phyloP scores from a whole-genome alignment of 371 early-diverging fungal genomes.

The Mucor lusitanicus region DNA sequence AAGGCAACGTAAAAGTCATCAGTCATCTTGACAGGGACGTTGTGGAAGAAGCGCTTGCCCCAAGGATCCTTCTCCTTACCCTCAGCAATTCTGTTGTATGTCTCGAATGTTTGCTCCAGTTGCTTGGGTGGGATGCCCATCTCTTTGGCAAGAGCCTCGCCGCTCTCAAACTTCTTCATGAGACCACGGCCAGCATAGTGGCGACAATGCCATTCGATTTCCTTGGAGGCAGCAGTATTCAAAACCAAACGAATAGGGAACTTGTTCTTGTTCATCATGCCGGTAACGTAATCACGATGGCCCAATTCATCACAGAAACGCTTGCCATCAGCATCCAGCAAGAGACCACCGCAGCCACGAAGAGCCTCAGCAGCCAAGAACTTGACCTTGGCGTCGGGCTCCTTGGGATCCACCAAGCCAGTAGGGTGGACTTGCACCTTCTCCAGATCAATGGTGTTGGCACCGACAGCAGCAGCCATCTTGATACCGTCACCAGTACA shows the following conservation, averaged over 20 bases:
- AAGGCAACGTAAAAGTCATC: constrained; percentile 83
- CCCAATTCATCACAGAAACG: constrained; percentile 95
- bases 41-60: constrained; percentile 92
- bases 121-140: constrained; percentile 71
- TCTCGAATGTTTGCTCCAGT: constrained; percentile 77
- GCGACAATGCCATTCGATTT: constrained; percentile 94
- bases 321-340: constrained; percentile 81
- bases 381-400: constrained; percentile 87
- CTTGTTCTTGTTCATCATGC: constrained; percentile 81
- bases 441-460: constrained; percentile 89
- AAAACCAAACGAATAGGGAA: constrained; percentile 87
- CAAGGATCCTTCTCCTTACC: constrained; percentile 78
- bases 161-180: constrained; percentile 77
- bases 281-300: constrained; percentile 87
- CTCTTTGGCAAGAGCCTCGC: constrained; percentile 80
- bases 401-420: constrained; percentile 90
- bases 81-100: constrained; percentile 79
- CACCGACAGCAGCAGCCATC: constrained; percentile 83
- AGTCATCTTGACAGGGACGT: constrained; percentile 72
- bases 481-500: constrained; percentile 96
- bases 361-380: constrained; percentile 96
- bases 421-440: constrained; percentile 98
- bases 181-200: constrained; percentile 92
- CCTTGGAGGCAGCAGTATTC: constrained; percentile 84
- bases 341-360: constrained; percentile 93